A percentile compares a stretch with the other conserved stretches of the same genome.
phyloP scores from a whole-genome alignment of 2,329 filamentous ascomycete species.

The Neopestalotiopsis clavispora region DNA sequence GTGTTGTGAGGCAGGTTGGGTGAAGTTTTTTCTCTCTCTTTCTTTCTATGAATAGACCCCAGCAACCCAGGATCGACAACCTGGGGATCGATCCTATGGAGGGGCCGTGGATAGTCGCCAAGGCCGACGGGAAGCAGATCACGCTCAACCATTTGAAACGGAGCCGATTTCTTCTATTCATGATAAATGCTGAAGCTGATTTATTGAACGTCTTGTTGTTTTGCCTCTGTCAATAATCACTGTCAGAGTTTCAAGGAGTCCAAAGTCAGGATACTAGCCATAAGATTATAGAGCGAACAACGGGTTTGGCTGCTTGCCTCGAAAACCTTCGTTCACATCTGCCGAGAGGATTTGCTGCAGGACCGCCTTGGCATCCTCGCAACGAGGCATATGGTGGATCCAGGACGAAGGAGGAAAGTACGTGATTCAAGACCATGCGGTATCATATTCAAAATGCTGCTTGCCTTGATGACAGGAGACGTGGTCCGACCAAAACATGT shows the following conservation, averaged over 20 bases:
- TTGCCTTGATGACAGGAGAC: not conserved
- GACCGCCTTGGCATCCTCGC: not conserved
- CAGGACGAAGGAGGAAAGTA: not conserved
- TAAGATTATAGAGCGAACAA: too few relatives aligned
- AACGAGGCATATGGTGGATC: not conserved
- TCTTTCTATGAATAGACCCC: conserved; percentile 4
- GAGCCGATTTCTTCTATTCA: too few relatives aligned
- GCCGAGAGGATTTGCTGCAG: not conserved
- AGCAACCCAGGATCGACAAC: not conserved
- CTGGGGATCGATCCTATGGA: conserved; percentile 6
- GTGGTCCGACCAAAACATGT: too few relatives aligned
- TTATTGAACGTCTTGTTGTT: too few relatives aligned
- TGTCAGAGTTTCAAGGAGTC: not conserved
- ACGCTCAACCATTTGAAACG: not conserved
- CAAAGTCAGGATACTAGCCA: not conserved
- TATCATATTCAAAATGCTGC: too few relatives aligned
- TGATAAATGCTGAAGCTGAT: too few relatives aligned
- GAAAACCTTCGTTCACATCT: not conserved
- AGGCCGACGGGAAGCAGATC: not conserved
- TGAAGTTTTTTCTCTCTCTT: not conserved
- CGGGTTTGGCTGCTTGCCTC: not conserved
- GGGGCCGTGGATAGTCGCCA: not conserved
- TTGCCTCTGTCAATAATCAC: too few relatives aligned
- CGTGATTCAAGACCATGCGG: not conserved
- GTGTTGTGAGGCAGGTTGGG: not conserved